These are phyloP conservation scores for Solanum boliviense DNA, from an alignment of 257 asterid species.

Conservation along the genomic window DNA sequence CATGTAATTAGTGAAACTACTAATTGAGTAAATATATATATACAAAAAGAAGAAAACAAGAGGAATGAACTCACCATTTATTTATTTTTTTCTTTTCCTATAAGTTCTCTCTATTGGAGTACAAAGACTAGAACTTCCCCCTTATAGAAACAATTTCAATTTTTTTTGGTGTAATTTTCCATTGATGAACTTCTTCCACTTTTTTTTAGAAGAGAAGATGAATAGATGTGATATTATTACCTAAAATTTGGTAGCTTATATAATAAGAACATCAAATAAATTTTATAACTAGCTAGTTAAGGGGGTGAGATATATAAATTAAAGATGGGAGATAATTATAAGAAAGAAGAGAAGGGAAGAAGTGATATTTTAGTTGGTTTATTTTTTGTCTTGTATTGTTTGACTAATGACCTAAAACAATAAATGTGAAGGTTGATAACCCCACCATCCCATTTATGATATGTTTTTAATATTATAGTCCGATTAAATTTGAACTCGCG, in stretches of 20 bases:
- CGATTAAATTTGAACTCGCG: rapidly evolving
- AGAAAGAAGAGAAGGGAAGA: background rate
- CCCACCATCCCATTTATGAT: constrained; percentile 28
- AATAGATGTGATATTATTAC: background rate
- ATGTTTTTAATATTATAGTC: background rate
- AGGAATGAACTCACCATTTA: constrained; percentile 15
- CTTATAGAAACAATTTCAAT: background rate
- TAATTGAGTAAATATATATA: background rate
- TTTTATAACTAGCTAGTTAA: background rate
- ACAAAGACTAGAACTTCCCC: background rate
- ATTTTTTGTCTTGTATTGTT: constrained; percentile 10
- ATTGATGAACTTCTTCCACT: background rate
- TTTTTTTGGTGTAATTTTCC: background rate
- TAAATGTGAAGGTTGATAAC: constrained; percentile 13
- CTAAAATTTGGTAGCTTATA: background rate
- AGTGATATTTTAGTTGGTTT: background rate
- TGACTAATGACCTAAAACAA: constrained; percentile 23
- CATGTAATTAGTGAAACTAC: background rate
- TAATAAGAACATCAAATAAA: background rate
- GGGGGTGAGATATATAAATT: background rate
- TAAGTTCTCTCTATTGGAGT: background rate
- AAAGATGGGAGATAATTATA: background rate
- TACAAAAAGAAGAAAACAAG: too few relatives aligned
- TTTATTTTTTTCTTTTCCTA: background rate
- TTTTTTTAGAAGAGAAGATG: background rate